phyloP scores from a whole-genome alignment of 805 yeast species.

The Saccharomycopsis capsularis region DNA sequence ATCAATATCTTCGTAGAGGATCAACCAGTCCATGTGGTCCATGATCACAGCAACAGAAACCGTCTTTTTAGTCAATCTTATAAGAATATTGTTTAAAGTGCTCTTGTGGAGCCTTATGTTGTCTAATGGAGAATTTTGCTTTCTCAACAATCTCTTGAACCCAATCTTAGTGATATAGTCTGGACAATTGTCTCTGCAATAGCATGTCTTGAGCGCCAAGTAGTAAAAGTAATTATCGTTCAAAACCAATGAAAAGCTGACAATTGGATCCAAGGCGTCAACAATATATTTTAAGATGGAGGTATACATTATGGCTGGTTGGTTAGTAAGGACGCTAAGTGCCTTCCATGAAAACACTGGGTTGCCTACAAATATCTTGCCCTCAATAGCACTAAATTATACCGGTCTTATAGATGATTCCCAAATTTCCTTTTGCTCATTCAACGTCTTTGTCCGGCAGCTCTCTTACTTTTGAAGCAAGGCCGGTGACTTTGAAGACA shows the following conservation, averaged over 20 bases:
- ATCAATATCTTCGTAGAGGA: constrained; percentile 53
- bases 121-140: constrained; percentile 47
- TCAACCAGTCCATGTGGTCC: constrained; percentile 95
- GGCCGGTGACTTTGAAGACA: constrained; percentile 52
- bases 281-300: constrained; percentile 64
- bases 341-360: constrained; percentile 87
- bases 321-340: constrained; percentile 81
- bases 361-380: constrained; percentile 65
- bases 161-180: constrained; percentile 61
- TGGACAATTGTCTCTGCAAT: constrained; percentile 62
- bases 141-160: constrained; percentile 26
- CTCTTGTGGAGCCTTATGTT: constrained; percentile 75
- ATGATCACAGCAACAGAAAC: constrained; percentile 73
- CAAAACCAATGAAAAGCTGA: constrained; percentile 55
- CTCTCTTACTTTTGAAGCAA: constrained; percentile 42
- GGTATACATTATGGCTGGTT: constrained; percentile 71
- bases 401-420: constrained; percentile 55
- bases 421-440: constrained; percentile 64
- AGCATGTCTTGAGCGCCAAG: constrained; percentile 55
- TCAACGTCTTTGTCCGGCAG: constrained; percentile 51
- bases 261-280: constrained; percentile 73
- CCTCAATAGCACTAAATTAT: constrained; percentile 61
- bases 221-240: constrained; percentile 75
- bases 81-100: constrained; percentile 66
- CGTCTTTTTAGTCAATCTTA: constrained; percentile 52